These are phyloP conservation scores for Ophiostoma triangulosporum DNA, from an alignment of 2,329 filamentous ascomycete genomes.

Conservation along the genomic window DNA sequence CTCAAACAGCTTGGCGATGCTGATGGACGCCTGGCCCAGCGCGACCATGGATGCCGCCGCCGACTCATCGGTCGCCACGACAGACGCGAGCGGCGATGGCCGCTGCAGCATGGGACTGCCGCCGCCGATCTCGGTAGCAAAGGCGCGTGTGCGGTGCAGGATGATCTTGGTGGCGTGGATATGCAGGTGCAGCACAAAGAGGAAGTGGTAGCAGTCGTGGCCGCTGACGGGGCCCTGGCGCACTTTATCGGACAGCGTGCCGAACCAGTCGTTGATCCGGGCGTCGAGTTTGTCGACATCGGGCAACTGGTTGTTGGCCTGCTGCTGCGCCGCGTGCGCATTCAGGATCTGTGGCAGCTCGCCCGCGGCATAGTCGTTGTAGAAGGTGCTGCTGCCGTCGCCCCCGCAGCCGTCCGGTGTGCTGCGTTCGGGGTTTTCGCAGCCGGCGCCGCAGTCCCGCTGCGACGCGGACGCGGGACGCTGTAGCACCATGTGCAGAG, in stretches of 20 bases:
- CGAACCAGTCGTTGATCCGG: conserved; percentile 8
- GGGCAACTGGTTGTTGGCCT: background rate
- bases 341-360: background rate
- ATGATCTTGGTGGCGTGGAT: conserved; percentile 9
- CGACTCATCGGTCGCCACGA: background rate
- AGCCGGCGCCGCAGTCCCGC: background rate
- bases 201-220: conserved; percentile 6
- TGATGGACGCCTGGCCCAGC: conserved; percentile 5
- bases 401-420: background rate
- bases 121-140: background rate
- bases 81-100: background rate
- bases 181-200: conserved; percentile 11
- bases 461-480: background rate
- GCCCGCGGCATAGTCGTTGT: background rate
- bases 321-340: conserved; percentile 2
- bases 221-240: conserved; percentile 6
- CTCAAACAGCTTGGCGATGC: conserved; percentile 9
- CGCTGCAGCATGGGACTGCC: background rate
- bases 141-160: conserved; percentile 6
- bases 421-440: background rate
- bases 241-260: conserved; percentile 2
- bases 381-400: background rate
- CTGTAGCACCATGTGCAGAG: background rate
- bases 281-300: conserved; percentile 4
- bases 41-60: background rate